These are phyloP conservation scores for Trichosanthes cucumerina DNA, from an alignment of 306 rosid species.

Conservation along the genomic window DNA sequence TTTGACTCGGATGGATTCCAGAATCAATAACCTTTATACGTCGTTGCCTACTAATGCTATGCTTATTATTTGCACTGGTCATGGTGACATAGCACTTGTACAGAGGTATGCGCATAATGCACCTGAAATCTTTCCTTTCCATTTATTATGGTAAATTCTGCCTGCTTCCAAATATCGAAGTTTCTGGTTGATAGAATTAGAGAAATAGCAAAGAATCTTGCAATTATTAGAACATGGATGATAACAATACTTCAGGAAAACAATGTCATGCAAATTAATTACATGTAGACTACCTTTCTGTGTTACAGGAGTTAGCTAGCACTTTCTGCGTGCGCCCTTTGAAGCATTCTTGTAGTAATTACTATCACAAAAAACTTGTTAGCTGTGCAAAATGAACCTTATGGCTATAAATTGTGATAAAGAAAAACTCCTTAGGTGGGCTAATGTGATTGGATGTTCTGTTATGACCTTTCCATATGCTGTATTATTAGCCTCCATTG, in stretches of 20 bases:
- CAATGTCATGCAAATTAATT: background rate
- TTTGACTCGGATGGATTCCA: slow-evolving; percentile 58
- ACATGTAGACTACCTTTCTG: background rate
- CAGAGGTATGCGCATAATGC: slow-evolving; percentile 45
- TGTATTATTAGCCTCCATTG: background rate
- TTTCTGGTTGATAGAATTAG: background rate
- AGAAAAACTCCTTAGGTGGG: background rate
- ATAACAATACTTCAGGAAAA: background rate
- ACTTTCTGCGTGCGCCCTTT: background rate
- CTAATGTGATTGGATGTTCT: background rate
- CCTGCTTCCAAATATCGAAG: background rate
- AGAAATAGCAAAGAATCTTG: background rate
- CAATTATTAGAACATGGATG: background rate
- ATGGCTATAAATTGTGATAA: background rate
- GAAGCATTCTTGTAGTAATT: background rate
- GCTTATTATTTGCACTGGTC: slow-evolving; percentile 91
- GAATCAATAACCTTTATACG: slow-evolving; percentile 37
- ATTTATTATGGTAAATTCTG: background rate
- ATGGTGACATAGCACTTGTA: slow-evolving; percentile 84
- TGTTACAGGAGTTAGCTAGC: background rate
- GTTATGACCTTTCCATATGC: background rate
- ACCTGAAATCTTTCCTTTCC: background rate
- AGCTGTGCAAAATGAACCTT: background rate
- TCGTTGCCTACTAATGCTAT: slow-evolving; percentile 68
- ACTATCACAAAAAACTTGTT: background rate